A percentile compares a stretch with the other conserved stretches of the same genome.
Evolutionary conservation across 768 basidiomycete genomes (phyloP).

Genomic region (Lactarius psammicola): DNA sequence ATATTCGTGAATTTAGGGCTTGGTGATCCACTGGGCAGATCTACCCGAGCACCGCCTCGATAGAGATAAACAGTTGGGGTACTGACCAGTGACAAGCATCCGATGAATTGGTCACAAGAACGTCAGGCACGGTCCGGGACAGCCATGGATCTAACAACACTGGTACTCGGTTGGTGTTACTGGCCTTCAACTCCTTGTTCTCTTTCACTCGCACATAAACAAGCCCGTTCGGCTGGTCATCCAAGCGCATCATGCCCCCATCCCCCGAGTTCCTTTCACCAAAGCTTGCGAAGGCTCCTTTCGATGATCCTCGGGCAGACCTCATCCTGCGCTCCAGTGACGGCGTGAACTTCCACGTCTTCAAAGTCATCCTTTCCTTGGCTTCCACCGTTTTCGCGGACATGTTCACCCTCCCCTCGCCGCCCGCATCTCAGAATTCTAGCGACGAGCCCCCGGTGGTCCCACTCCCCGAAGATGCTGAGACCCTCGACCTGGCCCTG

Average conservation of each 20-base stretch:
- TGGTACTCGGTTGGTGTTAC: neutral
- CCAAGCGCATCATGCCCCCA: neutral
- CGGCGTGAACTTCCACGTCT: constrained; percentile 17
- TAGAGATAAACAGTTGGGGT: neutral
- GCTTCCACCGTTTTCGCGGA: constrained; percentile 16
- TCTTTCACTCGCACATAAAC: neutral
- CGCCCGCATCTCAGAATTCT: neutral
- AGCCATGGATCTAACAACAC: neutral
- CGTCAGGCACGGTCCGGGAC: neutral
- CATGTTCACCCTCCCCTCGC: constrained; percentile 15
- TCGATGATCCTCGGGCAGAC: constrained; percentile 13
- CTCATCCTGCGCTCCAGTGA: constrained; percentile 14
- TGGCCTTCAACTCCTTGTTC: neutral
- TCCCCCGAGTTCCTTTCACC: neutral
- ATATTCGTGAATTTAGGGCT: too few relatives aligned
- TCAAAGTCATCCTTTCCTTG: constrained; percentile 19
- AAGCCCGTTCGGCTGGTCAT: neutral
- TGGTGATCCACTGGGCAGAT: neutral
- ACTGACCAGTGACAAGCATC: neutral
- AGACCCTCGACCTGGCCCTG: constrained; percentile 13
- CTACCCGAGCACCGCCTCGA: neutral
- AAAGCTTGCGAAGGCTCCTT: constrained; percentile 3
- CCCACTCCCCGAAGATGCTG: constrained; percentile 8
- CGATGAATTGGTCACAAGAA: neutral
- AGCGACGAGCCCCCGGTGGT: neutral